Conservation (phyloP, 805 yeast genomes). For the Clavispora fructus region DNA sequence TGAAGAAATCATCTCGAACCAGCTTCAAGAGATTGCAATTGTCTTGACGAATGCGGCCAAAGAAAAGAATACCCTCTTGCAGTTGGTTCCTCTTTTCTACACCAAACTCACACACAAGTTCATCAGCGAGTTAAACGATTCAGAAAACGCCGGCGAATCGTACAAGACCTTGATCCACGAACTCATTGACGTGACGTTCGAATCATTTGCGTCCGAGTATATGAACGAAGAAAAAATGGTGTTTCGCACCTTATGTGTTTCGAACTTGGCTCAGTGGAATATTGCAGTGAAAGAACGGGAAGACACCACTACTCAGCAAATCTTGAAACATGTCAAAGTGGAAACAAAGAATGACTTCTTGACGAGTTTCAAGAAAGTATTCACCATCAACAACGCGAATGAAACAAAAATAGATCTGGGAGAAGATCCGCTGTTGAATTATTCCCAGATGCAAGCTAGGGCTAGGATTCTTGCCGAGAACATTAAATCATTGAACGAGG, state of each 20-base stretch:
- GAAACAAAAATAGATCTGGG: not conserved
- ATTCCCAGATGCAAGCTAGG: conserved; percentile 73
- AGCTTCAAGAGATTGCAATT: conserved; percentile 29
- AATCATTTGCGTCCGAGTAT: conserved; percentile 36
- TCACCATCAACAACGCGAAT: conserved; percentile 23
- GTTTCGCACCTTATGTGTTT: conserved; percentile 22
- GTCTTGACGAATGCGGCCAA: conserved; percentile 25
- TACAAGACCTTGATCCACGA: conserved; percentile 28
- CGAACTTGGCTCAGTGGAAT: conserved; percentile 30
- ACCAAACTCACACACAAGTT: conserved; percentile 22
- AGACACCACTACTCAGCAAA: conserved; percentile 41
- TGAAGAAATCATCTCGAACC: conserved; percentile 41
- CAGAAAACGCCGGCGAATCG: conserved; percentile 34
- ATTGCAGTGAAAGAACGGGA: conserved; percentile 37
- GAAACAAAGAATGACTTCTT: conserved; percentile 54
- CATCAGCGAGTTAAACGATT: conserved; percentile 20
- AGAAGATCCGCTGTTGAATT: conserved; percentile 18
- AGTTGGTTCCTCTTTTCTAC: conserved; percentile 37
- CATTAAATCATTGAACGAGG: conserved; percentile 67
- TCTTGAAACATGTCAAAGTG: conserved; percentile 45
- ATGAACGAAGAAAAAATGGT: conserved; percentile 30
- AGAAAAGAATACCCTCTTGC: conserved; percentile 24
- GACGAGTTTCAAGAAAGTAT: conserved; percentile 60
- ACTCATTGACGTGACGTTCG: conserved; percentile 38
- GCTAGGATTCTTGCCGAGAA: conserved; percentile 72